Conservation (phyloP, 1,139 yeast genomes). For the Diutina catenulata region DNA sequence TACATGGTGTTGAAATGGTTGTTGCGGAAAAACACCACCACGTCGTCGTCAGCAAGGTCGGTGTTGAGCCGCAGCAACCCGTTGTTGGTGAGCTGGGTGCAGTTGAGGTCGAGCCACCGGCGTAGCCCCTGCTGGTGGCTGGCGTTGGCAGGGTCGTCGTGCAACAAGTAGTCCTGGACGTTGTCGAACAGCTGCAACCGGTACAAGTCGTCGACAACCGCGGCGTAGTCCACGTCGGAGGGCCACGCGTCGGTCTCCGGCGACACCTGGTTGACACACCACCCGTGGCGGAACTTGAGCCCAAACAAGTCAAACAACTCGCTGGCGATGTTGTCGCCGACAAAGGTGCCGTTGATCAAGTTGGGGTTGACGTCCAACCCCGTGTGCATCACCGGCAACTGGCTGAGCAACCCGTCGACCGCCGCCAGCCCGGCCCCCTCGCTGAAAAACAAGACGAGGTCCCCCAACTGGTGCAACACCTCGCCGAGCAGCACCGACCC, state of each 20-base stretch:
- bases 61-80: slow-evolving; percentile 43
- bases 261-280: slow-evolving; percentile 20
- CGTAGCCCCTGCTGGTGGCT: slow-evolving; percentile 12
- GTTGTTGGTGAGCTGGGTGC: slow-evolving; percentile 57
- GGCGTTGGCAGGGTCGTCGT: slow-evolving; percentile 6
- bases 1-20: slow-evolving; percentile 72
- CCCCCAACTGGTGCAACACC: slow-evolving; percentile 34
- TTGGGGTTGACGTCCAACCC: slow-evolving; percentile 70
- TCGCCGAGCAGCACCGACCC: slow-evolving; percentile 13
- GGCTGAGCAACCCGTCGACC: slow-evolving; percentile 27
- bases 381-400: slow-evolving; percentile 54
- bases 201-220: slow-evolving; percentile 12
- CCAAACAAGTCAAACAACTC: slow-evolving; percentile 28
- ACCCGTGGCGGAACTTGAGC: slow-evolving; percentile 38
- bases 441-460: slow-evolving; percentile 18
- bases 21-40: slow-evolving; percentile 68
- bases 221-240: neutral
- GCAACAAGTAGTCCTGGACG: slow-evolving; percentile 29
- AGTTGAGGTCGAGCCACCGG: slow-evolving; percentile 38
- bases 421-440: slow-evolving; percentile 10
- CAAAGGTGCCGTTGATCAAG: slow-evolving; percentile 50
- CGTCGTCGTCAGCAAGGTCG: slow-evolving; percentile 24
- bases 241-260: slow-evolving; percentile 7
- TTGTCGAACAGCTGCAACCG: slow-evolving; percentile 30
- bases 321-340: slow-evolving; percentile 23